Evolutionary conservation across 2,329 filamentous ascomycete species (phyloP).

Genomic region (Nothophaeocryptopus gaeumannii): DNA sequence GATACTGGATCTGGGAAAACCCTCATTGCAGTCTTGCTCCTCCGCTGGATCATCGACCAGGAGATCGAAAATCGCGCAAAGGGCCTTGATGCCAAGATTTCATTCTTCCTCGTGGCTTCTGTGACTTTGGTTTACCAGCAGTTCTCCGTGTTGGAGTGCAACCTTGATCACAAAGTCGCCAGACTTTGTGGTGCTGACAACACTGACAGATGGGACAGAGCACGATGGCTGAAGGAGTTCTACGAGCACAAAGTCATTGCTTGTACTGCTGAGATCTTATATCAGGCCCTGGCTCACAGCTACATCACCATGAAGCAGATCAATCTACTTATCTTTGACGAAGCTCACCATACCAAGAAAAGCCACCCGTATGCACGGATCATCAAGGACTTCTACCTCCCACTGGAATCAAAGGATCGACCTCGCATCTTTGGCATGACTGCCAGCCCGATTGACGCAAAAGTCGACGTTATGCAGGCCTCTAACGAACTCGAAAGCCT

Average conservation of each 20-base stretch:
- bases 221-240: conserved; percentile 59
- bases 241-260: conserved; percentile 76
- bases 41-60: conserved; percentile 70
- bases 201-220: conserved; percentile 58
- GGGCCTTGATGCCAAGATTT: conserved; percentile 61
- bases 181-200: conserved; percentile 71
- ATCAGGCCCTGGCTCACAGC: conserved; percentile 72
- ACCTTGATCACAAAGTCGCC: conserved; percentile 72
- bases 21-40: conserved; percentile 83
- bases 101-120: conserved; percentile 85
- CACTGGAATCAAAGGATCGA: conserved; percentile 47
- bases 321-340: conserved; percentile 90
- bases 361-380: conserved; percentile 87
- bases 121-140: conserved; percentile 91
- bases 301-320: conserved; percentile 79
- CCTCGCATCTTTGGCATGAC: conserved; percentile 95
- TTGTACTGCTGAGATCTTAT: conserved; percentile 84
- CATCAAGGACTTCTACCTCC: conserved; percentile 78
- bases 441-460: conserved; percentile 86
- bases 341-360: conserved; percentile 94
- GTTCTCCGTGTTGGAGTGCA: conserved; percentile 73
- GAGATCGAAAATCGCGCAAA: conserved; percentile 68
- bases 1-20: conserved; percentile 97
- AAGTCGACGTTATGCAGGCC: conserved; percentile 67
- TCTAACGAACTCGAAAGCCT: conserved; percentile 68